Base-by-base conservation (phyloP, 2,329 filamentous ascomycete genomes). In the Paecilomyces formosus region DNA sequence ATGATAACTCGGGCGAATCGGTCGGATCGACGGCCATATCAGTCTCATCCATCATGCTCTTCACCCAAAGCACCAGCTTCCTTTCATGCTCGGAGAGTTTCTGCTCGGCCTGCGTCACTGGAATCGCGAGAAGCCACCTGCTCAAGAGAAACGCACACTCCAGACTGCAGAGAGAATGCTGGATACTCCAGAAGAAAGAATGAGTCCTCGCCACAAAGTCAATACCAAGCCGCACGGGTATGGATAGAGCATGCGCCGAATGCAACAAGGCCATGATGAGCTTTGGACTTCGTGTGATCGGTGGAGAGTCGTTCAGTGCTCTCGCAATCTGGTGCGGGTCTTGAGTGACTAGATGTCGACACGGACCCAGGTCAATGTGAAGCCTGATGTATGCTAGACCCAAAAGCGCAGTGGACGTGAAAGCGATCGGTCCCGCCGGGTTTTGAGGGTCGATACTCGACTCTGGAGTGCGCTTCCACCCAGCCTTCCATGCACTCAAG, bases 111-210 rank as follows among this genome's bases (percentile, higher is more conserved):
- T 76, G 76, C 1, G 76, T 75, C 15, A 70, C 62, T 11, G 77
- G 76, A 22, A 79, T 77, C 4, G 74, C 71, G 24, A 78, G 72
- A 4, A 79, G 65, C 77, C 77, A 79, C 55, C 77, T 73, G 58
- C 75, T 78, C 4, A 79, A 66, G 22, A 79, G 71, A 61, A 79
- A 79, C 0, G 81, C 80, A 57, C 81, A 83, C 62, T 82, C 80
- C 15, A 83, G 66, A 59, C 78, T 81, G 67, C 79, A 82, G 5
- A 83, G 70, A 1, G 79, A 80, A 62, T 83, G 81, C 62, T 82
- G 79, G 28, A 83, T 79, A 39, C 78, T 80, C 81, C 81, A 83
- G 64, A 81, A 79, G 57, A 81, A 79, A 1, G 79, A 81, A 64
- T 82, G 80, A 1, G 78, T 81, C 53, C 74, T 74, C 2, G 81